Conservation (phyloP, 2,329 filamentous ascomycete species). For the Colletotrichum camelliae region DNA sequence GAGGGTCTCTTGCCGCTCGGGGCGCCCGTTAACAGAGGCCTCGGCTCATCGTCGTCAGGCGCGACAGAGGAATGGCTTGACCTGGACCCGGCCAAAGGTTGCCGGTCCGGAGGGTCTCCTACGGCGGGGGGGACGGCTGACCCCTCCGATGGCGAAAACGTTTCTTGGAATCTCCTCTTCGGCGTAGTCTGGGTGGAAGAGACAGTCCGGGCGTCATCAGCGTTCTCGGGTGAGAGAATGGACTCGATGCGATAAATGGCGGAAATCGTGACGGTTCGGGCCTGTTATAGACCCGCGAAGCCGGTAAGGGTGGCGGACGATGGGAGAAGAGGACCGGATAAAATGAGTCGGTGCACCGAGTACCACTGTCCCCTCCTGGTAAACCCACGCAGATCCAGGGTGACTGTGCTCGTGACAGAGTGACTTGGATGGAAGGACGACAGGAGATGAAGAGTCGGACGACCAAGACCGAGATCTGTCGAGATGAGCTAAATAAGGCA, state of each 20-base stretch:
- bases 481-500: slow-evolving; percentile 17
- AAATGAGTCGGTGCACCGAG: slow-evolving; percentile 8
- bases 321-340: not conserved
- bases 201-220: slow-evolving; percentile 39
- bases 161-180: slow-evolving; percentile 42
- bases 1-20: slow-evolving; percentile 38
- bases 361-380: slow-evolving; percentile 4
- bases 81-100: slow-evolving; percentile 25
- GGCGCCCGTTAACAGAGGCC: not conserved
- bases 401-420: not conserved
- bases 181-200: slow-evolving; percentile 35
- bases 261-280: slow-evolving; percentile 54
- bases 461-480: not conserved
- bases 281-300: slow-evolving; percentile 38
- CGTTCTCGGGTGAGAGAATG: slow-evolving; percentile 52
- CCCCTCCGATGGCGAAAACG: slow-evolving; percentile 34
- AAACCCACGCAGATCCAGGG: slow-evolving; percentile 1
- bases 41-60: slow-evolving; percentile 31
- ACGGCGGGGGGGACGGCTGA: slow-evolving; percentile 23
- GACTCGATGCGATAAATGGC: slow-evolving; percentile 57
- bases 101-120: slow-evolving; percentile 26
- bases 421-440: slow-evolving; percentile 12
- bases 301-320: slow-evolving; percentile 22
- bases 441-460: not conserved
- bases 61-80: slow-evolving; percentile 20